Evolutionary conservation across 2,329 filamentous ascomycete genomes (phyloP).

Genomic region (Alternaria gaisen): DNA sequence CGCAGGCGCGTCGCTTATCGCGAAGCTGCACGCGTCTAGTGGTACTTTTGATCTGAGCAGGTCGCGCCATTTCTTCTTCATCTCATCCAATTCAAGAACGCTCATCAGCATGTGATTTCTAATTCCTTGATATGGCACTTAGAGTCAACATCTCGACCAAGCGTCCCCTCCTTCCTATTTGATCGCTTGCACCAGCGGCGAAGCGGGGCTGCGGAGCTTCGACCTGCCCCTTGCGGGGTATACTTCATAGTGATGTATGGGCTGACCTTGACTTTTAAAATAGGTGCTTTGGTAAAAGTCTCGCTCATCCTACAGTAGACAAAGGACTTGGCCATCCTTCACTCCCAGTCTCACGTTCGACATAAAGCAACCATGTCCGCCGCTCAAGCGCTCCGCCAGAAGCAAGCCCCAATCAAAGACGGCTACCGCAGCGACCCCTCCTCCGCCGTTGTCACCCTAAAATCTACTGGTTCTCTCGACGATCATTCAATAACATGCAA

Average conservation of each 20-base stretch:
- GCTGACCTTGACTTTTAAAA: not conserved
- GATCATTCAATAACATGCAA: slow-evolving; percentile 58
- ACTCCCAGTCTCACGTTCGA: not conserved
- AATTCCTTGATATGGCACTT: not conserved
- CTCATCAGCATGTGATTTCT: not conserved
- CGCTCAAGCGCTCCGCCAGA: slow-evolving; percentile 54
- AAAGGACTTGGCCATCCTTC: not conserved
- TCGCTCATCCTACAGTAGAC: not conserved
- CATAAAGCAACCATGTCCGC: slow-evolving; percentile 33
- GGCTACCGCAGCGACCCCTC: slow-evolving; percentile 56
- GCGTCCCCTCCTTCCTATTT: slow-evolving; percentile 19
- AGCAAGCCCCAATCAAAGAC: slow-evolving; percentile 60
- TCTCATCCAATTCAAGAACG: not conserved
- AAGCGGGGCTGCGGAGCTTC: slow-evolving; percentile 30
- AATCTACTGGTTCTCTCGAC: slow-evolving; percentile 56
- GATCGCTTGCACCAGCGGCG: slow-evolving; percentile 28
- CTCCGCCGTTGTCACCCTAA: slow-evolving; percentile 58
- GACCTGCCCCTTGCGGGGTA: slow-evolving; percentile 32
- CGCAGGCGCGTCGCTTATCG: slow-evolving; percentile 6
- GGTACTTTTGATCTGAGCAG: not conserved
- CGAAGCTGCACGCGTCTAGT: not conserved
- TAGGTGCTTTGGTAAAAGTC: not conserved
- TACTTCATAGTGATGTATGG: slow-evolving; percentile 6
- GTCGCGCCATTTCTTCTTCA: not conserved
- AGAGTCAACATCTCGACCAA: no score